Conservation (phyloP, 1,284 basidiomycete genomes). For the Gymnopus androsaceus region DNA sequence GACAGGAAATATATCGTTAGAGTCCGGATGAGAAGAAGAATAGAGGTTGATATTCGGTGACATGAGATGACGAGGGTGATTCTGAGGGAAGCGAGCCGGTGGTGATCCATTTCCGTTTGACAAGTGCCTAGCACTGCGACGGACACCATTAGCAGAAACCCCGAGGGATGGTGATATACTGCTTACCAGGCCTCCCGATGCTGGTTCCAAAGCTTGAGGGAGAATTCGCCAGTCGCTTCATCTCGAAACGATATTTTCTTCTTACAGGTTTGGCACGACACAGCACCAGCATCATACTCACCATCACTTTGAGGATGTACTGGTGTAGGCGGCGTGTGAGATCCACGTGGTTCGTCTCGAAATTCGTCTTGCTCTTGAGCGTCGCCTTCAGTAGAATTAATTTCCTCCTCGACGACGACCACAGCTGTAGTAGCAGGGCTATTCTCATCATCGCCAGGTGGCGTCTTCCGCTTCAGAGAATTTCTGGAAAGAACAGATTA, state of each 20-base stretch:
- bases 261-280: background rate
- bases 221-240: slow-evolving; percentile 5
- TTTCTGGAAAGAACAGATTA: background rate
- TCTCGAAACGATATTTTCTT: slow-evolving; percentile 9
- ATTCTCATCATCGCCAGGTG: background rate
- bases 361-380: background rate
- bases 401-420: background rate
- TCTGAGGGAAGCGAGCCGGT: background rate
- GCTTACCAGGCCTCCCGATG: slow-evolving; percentile 7
- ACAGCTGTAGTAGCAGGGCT: background rate
- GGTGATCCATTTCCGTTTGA: background rate
- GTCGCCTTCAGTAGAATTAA: background rate
- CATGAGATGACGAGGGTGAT: background rate
- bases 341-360: background rate
- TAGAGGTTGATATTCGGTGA: background rate
- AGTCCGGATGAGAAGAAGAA: slow-evolving; percentile 1
- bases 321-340: background rate
- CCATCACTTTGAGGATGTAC: background rate
- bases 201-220: slow-evolving; percentile 1
- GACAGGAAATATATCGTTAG: slow-evolving; percentile 23
- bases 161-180: background rate
- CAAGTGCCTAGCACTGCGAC: background rate
- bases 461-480: slow-evolving; percentile 13
- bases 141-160: background rate
- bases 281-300: slow-evolving; percentile 6